Evolutionary conservation across 345 rosid genomes (phyloP).

Genomic region (Alliaria petiolata): DNA sequence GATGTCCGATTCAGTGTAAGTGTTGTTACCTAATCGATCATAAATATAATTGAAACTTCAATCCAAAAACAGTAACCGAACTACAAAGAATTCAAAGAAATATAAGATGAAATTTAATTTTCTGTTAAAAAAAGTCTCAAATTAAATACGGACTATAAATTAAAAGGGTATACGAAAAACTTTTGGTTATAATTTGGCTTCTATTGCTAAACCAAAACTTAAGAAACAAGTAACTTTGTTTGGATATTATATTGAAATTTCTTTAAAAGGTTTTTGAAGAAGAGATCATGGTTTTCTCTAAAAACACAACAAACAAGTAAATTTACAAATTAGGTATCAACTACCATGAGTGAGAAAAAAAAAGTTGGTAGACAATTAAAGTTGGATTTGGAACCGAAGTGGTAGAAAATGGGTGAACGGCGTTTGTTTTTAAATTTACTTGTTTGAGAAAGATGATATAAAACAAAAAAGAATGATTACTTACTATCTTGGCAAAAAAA

Average conservation of each 20-base stretch:
- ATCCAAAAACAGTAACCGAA: neutral
- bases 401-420: neutral
- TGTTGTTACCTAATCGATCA: constrained; percentile 12
- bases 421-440: neutral
- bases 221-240: neutral
- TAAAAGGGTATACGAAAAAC: neutral
- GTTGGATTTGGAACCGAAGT: neutral
- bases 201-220: neutral
- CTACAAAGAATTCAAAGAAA: neutral
- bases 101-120: neutral
- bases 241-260: neutral
- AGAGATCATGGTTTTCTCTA: neutral
- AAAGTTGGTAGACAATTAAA: constrained; percentile 1
- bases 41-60: neutral
- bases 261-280: too few species aligned
- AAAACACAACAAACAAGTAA: neutral
- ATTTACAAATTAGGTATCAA: neutral
- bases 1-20: constrained; percentile 17
- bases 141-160: too few species aligned
- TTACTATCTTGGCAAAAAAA: neutral
- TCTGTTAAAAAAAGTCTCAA: neutral
- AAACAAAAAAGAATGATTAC: neutral
- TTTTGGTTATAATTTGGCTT: neutral
- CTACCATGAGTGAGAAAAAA: neutral
- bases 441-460: neutral